A percentile compares a stretch with the other conserved stretches of the same genome.
Evolutionary conservation across 2,329 filamentous ascomycete species (phyloP).

Genomic region (Hortaea sp.): DNA sequence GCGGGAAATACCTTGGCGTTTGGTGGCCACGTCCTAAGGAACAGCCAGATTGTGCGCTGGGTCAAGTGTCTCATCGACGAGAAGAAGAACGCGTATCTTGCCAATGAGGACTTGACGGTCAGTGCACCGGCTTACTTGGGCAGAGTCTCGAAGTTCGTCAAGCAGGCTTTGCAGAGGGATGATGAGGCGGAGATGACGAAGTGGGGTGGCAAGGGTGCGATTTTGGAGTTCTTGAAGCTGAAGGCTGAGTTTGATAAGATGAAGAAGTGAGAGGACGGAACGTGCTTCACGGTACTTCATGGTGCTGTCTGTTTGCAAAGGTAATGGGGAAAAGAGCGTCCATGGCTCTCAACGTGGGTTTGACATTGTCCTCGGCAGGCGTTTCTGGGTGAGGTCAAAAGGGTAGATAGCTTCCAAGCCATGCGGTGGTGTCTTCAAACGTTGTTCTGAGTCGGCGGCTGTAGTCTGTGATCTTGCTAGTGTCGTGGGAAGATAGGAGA

Average conservation of each 20-base stretch:
- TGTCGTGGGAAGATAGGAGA: no score
- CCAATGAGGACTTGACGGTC: constrained; percentile 35
- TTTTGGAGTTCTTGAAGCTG: constrained; percentile 19
- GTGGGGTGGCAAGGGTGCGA: constrained; percentile 19
- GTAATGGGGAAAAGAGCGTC: no score
- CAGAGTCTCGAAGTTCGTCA: constrained; percentile 20
- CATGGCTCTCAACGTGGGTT: no score
- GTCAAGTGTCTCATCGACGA: constrained; percentile 36
- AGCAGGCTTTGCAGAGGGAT: constrained; percentile 12
- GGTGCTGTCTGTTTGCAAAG: no score
- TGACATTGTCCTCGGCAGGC: no score
- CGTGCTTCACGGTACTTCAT: no score
- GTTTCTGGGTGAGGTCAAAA: no score
- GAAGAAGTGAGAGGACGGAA: no score
- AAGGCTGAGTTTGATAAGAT: constrained; percentile 7
- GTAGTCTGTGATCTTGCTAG: no score
- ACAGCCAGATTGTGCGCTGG: constrained; percentile 31
- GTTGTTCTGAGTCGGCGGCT: no score
- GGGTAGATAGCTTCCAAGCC: no score
- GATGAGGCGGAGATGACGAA: constrained; percentile 7
- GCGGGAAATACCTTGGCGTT: constrained; percentile 23
- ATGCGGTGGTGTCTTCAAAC: no score
- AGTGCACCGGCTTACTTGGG: constrained; percentile 22
- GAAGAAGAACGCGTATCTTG: constrained; percentile 32
- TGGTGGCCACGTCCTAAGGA: constrained; percentile 23